A percentile compares a stretch with the other conserved stretches of the same genome.
Evolutionary conservation across 2,329 filamentous ascomycete species (phyloP).

Genomic region (Pseudogymnoascus sp.): DNA sequence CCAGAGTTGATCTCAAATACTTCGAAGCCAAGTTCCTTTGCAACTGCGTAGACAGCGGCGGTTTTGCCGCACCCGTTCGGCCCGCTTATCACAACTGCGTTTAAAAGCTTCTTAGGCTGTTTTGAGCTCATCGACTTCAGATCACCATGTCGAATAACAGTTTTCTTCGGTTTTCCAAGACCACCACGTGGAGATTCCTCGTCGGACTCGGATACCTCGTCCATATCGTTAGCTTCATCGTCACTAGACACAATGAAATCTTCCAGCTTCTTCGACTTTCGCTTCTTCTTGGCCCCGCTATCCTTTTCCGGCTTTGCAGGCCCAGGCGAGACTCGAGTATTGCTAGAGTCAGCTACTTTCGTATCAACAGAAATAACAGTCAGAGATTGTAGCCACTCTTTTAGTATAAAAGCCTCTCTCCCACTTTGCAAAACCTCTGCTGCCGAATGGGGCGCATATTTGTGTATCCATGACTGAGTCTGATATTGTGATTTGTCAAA

Average conservation of each 20-base stretch:
- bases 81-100: constrained; percentile 81
- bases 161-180: constrained; percentile 38
- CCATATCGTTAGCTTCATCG: constrained; percentile 62
- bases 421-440: constrained; percentile 68
- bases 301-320: constrained; percentile 26
- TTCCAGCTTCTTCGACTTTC: constrained; percentile 59
- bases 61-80: constrained; percentile 89
- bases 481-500: constrained; percentile 78
- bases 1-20: constrained; percentile 91
- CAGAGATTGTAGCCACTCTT: constrained; percentile 71
- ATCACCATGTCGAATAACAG: constrained; percentile 42
- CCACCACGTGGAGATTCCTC: constrained; percentile 32
- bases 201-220: constrained; percentile 58
- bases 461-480: constrained; percentile 64
- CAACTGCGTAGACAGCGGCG: constrained; percentile 82
- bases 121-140: constrained; percentile 31
- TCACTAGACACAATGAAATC: constrained; percentile 74
- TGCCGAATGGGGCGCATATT: constrained; percentile 68
- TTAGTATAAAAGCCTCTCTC: constrained; percentile 60
- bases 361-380: constrained; percentile 70
- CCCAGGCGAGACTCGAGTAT: constrained; percentile 13
- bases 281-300: constrained; percentile 52
- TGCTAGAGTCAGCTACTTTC: constrained; percentile 30
- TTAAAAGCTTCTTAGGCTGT: constrained; percentile 47
- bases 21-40: constrained; percentile 85